These are phyloP conservation scores for Geosmithia flava DNA, from an alignment of 2,329 filamentous ascomycete species.

Conservation along the genomic window DNA sequence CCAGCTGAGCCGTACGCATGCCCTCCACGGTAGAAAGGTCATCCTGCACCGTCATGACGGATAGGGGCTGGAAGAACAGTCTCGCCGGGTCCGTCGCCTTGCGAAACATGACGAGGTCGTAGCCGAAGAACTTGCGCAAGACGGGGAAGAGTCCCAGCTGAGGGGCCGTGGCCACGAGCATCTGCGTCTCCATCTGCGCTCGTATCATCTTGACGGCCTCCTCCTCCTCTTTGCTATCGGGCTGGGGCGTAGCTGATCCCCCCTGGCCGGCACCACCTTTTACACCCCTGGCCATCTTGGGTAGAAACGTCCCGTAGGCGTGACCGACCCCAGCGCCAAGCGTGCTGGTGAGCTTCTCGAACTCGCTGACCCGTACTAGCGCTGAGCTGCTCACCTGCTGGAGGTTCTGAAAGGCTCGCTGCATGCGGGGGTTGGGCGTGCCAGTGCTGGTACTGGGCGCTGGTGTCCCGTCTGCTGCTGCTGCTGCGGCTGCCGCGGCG, in stretches of 20 bases:
- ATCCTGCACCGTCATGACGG: constrained; percentile 53
- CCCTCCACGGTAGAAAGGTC: constrained; percentile 31
- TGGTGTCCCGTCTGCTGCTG: constrained; percentile 6
- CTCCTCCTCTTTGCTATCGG: constrained; percentile 29
- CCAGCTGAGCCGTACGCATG: constrained; percentile 27
- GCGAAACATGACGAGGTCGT: constrained; percentile 45
- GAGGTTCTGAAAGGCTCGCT: constrained; percentile 43
- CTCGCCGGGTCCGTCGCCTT: constrained; percentile 49
- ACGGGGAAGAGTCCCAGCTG: constrained; percentile 37
- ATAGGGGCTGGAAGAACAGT: constrained; percentile 63
- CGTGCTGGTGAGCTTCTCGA: constrained; percentile 46
- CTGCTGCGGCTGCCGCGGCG: constrained; percentile 22
- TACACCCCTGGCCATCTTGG: constrained; percentile 31
- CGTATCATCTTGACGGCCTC: constrained; percentile 31
- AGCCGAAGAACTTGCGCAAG: constrained; percentile 52
- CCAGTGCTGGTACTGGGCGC: no score
- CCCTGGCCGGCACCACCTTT: neutral
- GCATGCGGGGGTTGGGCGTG: constrained; percentile 36
- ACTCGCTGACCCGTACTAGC: constrained; percentile 46
- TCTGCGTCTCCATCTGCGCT: constrained; percentile 34
- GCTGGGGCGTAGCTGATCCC: constrained; percentile 11
- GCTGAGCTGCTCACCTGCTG: constrained; percentile 34
- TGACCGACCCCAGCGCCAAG: constrained; percentile 37
- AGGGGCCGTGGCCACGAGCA: constrained; percentile 36
- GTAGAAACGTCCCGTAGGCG: constrained; percentile 32